Base-by-base conservation (phyloP, 176 grass and related monocot species). In the Cocos nucifera region DNA sequence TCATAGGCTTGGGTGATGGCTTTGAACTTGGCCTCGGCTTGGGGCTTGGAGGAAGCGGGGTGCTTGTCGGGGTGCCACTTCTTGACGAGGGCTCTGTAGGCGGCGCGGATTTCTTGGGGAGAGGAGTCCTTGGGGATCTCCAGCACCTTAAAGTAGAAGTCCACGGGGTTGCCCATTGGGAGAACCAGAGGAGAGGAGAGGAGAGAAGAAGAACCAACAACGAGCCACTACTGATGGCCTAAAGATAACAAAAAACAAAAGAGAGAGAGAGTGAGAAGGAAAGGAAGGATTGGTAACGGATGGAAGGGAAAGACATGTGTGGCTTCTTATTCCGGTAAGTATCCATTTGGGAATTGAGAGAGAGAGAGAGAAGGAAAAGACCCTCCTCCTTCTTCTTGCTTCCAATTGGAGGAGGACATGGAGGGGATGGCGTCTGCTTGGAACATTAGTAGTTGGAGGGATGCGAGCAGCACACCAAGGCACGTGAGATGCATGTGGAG, bases 21-120 rank as follows among this genome's bases (percentile, higher is more conserved):
- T 75, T 91, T 97, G 74, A 97, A 97, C 14, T 72, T 80, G 4
- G 87, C 79, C 75, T 97, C 92, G 22, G 87, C 92, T 69, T 97
- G 83, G 62, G 78, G 68, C 75, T 81, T 87, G 70, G 92, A 85
- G n/a, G 92, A 85, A 53, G 87, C 69, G 55, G 92, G 87, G 75
- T 97, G 92, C 66, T 91, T 97, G 80, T 97, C 92, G 15, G 92
- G 92, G 82, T 97, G 92, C 92, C 92, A 97, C 83, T 97, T 96
- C 70, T 61, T 90, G 69, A 62, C 87, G 58, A 96, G 79, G 51
- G 54, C 73, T 66, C 73, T 80, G 85, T 91, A 91, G 1, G 92
- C 92, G 39, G 74, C 67, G 64, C 92, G 83, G 71, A 97, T 87
- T 72, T 90, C 92, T 65, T 85, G 81, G 16, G 75, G 69, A 24